phyloP scores from a whole-genome alignment of 352 stramenopile species.

The Globisporangium yorkense region DNA sequence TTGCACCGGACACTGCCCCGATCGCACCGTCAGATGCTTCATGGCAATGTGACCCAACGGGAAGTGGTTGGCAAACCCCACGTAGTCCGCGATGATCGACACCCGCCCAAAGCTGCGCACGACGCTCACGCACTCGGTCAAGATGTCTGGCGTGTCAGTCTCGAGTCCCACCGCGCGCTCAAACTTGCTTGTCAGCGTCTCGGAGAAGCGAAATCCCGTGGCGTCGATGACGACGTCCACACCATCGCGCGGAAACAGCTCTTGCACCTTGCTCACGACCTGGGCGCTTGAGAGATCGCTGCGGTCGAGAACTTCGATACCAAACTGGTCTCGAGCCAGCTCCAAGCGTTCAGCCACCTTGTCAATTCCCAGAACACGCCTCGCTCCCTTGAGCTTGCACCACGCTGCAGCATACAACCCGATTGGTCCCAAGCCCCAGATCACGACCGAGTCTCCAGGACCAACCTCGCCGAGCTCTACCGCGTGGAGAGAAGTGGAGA shows the following conservation, averaged over 20 bases:
- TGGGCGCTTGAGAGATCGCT: conserved; percentile 37
- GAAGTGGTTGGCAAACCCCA: conserved; percentile 26
- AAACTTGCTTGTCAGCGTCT: conserved; percentile 44
- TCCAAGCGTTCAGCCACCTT: conserved; percentile 38
- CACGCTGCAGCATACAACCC: conserved; percentile 48
- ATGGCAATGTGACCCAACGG: conserved; percentile 36
- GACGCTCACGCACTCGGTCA: conserved; percentile 47
- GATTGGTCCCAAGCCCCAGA: conserved; percentile 65
- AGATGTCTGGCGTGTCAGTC: conserved; percentile 39
- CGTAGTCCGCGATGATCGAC: conserved; percentile 28
- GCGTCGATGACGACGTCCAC: conserved; percentile 58
- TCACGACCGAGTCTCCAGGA: conserved; percentile 39
- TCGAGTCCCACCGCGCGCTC: conserved; percentile 35
- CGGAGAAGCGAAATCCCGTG: conserved; percentile 25
- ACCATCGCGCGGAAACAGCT: conserved; percentile 38
- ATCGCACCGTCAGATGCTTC: conserved; percentile 35
- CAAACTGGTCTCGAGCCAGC: conserved; percentile 48
- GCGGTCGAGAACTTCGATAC: conserved; percentile 56
- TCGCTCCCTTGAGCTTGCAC: conserved; percentile 61
- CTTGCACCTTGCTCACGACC: conserved; percentile 38
- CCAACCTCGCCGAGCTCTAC: conserved; percentile 47
- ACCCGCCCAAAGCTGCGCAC: conserved; percentile 27
- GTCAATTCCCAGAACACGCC: conserved; percentile 57
- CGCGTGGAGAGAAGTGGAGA: conserved; percentile 48
- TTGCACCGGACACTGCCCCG: conserved; percentile 30